These are phyloP conservation scores for Fraxinus pennsylvanica DNA, from an alignment of 257 asterid species.

Conservation along the genomic window DNA sequence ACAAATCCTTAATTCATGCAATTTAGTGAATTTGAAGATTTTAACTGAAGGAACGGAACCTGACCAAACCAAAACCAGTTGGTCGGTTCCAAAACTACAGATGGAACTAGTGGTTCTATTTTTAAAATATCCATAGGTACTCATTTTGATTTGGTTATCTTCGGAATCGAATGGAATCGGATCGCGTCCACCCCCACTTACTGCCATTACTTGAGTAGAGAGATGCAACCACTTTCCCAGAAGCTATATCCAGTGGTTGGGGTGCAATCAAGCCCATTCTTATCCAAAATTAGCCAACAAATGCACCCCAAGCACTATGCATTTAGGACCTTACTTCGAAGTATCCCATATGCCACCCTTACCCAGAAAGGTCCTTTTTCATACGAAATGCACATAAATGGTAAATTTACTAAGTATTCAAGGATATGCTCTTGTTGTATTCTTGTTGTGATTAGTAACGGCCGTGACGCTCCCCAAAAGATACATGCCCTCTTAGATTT, in stretches of 20 bases:
- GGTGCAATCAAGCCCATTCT: background rate
- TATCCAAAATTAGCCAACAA: background rate
- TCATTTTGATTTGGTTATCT: background rate
- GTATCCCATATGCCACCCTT: no score
- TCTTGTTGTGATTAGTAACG: background rate
- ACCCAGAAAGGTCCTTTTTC: background rate
- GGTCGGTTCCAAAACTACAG: background rate
- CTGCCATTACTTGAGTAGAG: background rate
- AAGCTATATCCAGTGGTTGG: background rate
- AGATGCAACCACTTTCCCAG: background rate
- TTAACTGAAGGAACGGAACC: background rate
- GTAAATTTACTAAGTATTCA: background rate
- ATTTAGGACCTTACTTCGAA: no score
- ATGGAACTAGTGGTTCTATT: background rate
- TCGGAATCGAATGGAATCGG: background rate
- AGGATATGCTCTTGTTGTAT: background rate
- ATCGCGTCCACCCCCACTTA: background rate
- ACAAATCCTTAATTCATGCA: background rate
- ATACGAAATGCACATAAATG: background rate
- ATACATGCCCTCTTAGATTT: background rate
- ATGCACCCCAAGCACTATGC: no score
- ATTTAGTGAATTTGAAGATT: background rate
- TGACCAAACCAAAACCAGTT: background rate
- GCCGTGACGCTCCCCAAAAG: background rate
- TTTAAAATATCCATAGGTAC: background rate